A percentile compares a stretch with the other conserved stretches of the same genome.
phyloP scores from a whole-genome alignment of 306 rosid species.

The Vigna mungo region DNA sequence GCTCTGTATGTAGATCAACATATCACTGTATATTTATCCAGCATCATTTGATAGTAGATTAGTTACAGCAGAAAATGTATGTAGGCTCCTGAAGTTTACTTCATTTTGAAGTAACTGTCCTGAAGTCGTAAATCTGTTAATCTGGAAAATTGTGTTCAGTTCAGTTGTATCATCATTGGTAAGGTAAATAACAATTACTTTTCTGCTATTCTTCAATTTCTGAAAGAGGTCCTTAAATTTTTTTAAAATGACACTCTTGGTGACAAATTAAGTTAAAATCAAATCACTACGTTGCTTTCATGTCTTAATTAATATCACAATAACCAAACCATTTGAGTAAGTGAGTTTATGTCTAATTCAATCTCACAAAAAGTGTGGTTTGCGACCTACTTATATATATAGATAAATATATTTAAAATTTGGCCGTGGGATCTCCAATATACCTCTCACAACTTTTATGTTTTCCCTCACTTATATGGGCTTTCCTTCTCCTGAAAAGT shows the following conservation, averaged over 20 bases:
- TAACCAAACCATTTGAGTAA: background rate
- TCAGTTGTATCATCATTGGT: conserved; percentile 10
- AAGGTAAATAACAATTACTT: conserved; percentile 3
- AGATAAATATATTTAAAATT: too few species aligned
- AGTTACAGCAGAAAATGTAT: conserved; percentile 21
- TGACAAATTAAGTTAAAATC: background rate
- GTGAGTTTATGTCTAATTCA: too few species aligned
- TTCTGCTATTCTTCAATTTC: background rate
- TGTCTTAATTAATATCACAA: background rate
- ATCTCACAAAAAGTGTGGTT: too few species aligned
- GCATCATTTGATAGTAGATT: background rate
- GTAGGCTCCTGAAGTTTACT: background rate
- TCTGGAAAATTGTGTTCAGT: background rate
- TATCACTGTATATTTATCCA: background rate
- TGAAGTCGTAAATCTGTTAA: background rate
- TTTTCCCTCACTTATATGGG: background rate
- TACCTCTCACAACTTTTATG: background rate
- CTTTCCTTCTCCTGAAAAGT: background rate
- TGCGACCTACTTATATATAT: too few species aligned
- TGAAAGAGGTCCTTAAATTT: background rate
- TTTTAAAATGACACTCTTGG: background rate
- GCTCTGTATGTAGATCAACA: background rate
- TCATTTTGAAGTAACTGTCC: background rate
- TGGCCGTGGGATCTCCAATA: too few species aligned
- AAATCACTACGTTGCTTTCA: background rate